These are phyloP conservation scores for Cladophialophora immunda DNA, from an alignment of 2,329 filamentous ascomycete genomes.

Conservation along the genomic window DNA sequence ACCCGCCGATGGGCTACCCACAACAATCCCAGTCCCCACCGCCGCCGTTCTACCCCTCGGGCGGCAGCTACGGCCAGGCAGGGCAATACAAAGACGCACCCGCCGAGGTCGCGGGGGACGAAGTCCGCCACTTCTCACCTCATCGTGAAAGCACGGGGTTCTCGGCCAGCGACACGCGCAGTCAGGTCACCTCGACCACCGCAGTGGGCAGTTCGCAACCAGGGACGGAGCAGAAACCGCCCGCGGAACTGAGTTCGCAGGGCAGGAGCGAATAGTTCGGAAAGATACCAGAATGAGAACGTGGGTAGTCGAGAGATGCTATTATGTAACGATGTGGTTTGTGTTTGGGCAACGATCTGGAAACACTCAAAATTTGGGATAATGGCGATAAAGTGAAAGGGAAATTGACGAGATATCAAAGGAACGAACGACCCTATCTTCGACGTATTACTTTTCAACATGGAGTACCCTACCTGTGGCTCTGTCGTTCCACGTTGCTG, in stretches of 20 bases:
- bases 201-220: slow-evolving; percentile 10
- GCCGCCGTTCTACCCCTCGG: slow-evolving; percentile 17
- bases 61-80: slow-evolving; percentile 5
- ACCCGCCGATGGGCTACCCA: slow-evolving; percentile 13
- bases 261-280: background rate
- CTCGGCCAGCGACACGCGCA: slow-evolving; percentile 18
- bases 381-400: too few species aligned
- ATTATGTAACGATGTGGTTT: too few species aligned
- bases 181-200: slow-evolving; percentile 16
- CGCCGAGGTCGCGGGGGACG: slow-evolving; percentile 15
- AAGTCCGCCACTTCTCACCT: background rate
- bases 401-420: too few species aligned
- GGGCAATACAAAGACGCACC: slow-evolving; percentile 10
- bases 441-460: too few species aligned
- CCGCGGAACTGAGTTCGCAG: slow-evolving; percentile 15
- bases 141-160: slow-evolving; percentile 9
- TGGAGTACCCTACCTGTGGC: too few species aligned
- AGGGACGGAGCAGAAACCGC: slow-evolving; percentile 9
- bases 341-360: too few species aligned
- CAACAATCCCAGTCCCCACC: slow-evolving; percentile 13
- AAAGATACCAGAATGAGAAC: background rate
- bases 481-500: too few species aligned
- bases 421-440: too few species aligned
- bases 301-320: too few species aligned
- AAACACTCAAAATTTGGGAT: too few species aligned